Base-by-base conservation (phyloP, 768 basidiomycete species). In the Lepiota brunneoincarnata region DNA sequence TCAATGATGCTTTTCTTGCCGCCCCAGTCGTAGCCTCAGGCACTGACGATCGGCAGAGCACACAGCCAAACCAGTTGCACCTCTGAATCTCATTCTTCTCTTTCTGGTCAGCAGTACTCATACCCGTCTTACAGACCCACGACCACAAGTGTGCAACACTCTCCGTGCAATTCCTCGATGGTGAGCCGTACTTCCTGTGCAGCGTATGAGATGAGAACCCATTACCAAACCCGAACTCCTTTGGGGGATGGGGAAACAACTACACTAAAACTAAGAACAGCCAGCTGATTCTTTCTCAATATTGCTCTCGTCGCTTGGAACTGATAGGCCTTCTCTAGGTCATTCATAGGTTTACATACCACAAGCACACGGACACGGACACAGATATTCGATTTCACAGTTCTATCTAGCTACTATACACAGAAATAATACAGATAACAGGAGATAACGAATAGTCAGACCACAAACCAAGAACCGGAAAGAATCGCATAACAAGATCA, bases 41-140 rank as follows among this genome's bases (percentile, higher is more conserved):
- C 82, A 49, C 71, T 86, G 84, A 86, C 77, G 84, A 86, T 67
- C 63, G 81, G 82, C 73, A 73, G 73, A 79, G 83, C 83, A 83
- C 72, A 78, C 59, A 82, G 81, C 83, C 82, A 86, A 86, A 81
- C 64, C 66, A 54, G 66, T 79, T 81, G 83, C 81, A 84, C 69
- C 69, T 72, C 84, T 86, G 84, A 86, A 61, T 59, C 51, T 61
- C 53, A 57, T 44, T 58, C 55, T 38, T 60, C 42, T 55, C 42
- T 52, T 53, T 49, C 49, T n/a, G n/a, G 34, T 26, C n/a, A 23
- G 23, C 38, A 15, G 21, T 42, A 24, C 45, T 54, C 15, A 44
- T 24, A 41, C 54, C 51, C 48, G 0, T 34, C 21, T 56, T 40
- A 46, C 26, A 46, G 23, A 11, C 35, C 18, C 4, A 41, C 15